A percentile compares a stretch with the other conserved stretches of the same genome.
Evolutionary conservation across 176 grass and related monocot genomes (phyloP).

Genomic region (Carex cristatella): DNA sequence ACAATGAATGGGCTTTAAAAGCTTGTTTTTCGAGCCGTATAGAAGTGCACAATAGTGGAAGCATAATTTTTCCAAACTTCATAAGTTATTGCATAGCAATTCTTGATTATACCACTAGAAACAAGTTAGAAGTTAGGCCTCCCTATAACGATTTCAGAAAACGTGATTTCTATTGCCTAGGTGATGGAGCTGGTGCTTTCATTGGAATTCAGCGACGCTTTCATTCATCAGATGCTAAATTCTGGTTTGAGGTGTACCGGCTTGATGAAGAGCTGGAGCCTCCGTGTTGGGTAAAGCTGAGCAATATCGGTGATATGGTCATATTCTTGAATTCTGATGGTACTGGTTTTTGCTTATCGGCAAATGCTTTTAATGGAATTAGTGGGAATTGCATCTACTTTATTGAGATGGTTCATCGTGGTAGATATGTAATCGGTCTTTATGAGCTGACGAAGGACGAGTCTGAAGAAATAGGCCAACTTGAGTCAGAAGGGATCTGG

Average conservation of each 20-base stretch:
- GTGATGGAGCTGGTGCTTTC: no score
- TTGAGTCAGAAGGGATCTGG: neutral
- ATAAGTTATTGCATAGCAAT: no score
- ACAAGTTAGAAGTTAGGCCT: neutral
- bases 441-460: neutral
- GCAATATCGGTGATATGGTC: neutral
- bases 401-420: neutral
- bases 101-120: no score
- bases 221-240: neutral
- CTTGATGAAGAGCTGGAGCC: neutral
- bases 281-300: neutral
- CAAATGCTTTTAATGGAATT: neutral
- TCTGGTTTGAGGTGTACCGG: neutral
- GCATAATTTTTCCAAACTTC: no score
- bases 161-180: no score
- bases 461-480: neutral
- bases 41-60: no score
- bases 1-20: no score
- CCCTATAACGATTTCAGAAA: no score
- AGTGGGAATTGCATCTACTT: neutral
- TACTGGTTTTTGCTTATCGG: neutral
- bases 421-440: neutral
- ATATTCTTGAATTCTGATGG: neutral
- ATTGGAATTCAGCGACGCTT: neutral
- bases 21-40: no score